Evolutionary conservation across 345 rosid genomes (phyloP).

Genomic region (Salix viminalis): DNA sequence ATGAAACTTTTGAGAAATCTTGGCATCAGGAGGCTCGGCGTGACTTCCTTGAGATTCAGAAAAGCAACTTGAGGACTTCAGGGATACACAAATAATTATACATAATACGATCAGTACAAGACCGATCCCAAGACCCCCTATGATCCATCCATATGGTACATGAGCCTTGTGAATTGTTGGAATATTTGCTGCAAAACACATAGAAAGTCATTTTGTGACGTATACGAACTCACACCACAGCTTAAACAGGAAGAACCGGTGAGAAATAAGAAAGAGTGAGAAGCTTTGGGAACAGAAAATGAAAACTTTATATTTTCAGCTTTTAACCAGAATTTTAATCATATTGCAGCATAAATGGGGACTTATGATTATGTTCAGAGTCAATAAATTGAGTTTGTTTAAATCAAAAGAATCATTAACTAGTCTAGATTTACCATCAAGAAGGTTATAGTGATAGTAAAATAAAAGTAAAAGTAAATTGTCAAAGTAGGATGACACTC

Average conservation of each 20-base stretch:
- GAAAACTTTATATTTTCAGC: not conserved
- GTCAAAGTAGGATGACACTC: not conserved
- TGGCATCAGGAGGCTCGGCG: slow-evolving; percentile 43
- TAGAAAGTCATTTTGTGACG: slow-evolving; percentile 3
- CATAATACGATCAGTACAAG: slow-evolving; percentile 53
- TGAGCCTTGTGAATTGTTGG: slow-evolving; percentile 45
- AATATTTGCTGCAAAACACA: slow-evolving; percentile 43
- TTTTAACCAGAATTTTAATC: too few relatives aligned
- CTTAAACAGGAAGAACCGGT: not conserved
- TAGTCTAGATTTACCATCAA: too few relatives aligned
- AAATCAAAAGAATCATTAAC: too few relatives aligned
- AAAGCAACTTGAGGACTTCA: slow-evolving; percentile 62
- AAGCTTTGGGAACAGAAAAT: not conserved
- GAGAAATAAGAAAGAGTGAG: not conserved
- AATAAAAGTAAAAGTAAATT: not conserved
- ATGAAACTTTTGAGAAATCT: slow-evolving; percentile 60
- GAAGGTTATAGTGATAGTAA: not conserved
- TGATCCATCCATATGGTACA: slow-evolving; percentile 75
- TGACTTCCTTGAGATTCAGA: slow-evolving; percentile 28
- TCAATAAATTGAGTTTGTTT: too few relatives aligned
- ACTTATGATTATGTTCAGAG: too few relatives aligned
- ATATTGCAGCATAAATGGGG: too few relatives aligned
- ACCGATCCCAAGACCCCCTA: slow-evolving; percentile 69
- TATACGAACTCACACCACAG: slow-evolving; percentile 3
- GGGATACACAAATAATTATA: slow-evolving; percentile 45